These are phyloP conservation scores for Aureobasidium melanogenum DNA, from an alignment of 2,329 filamentous ascomycete genomes.

Conservation along the genomic window DNA sequence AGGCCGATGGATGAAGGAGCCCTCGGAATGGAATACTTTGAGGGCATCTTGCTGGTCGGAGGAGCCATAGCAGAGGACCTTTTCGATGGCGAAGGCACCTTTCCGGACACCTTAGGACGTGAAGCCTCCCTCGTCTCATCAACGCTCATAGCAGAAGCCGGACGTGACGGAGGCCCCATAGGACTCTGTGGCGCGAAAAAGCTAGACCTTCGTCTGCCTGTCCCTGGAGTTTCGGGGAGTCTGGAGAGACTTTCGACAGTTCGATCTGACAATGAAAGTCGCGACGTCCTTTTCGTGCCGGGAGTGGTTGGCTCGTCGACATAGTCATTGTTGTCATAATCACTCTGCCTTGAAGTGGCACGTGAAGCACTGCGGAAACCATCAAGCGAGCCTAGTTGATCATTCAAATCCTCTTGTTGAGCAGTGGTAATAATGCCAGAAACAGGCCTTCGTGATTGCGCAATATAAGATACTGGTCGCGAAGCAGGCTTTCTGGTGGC, in stretches of 20 bases:
- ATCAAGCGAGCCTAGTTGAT: conserved; percentile 34
- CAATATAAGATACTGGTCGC: conserved; percentile 1
- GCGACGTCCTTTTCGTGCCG: conserved; percentile 29
- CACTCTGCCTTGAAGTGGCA: conserved; percentile 31
- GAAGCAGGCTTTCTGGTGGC: conserved; percentile 2
- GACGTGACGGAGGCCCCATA: conserved; percentile 53
- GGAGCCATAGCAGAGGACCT: conserved; percentile 26
- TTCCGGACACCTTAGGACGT: conserved; percentile 18
- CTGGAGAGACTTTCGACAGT: conserved; percentile 77
- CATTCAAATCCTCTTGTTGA: conserved; percentile 26
- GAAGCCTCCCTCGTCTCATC: conserved; percentile 38
- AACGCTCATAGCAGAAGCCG: conserved; percentile 51
- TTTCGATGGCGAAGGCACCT: conserved; percentile 28
- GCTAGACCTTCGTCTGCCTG: conserved; percentile 57
- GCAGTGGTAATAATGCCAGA: background rate
- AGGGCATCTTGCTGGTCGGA: conserved; percentile 16
- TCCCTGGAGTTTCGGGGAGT: conserved; percentile 66
- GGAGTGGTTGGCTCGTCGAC: conserved; percentile 16
- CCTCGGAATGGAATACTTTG: background rate
- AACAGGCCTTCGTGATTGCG: background rate
- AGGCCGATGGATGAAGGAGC: background rate
- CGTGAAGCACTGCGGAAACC: conserved; percentile 36
- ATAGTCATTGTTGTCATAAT: conserved; percentile 22
- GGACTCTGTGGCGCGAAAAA: conserved; percentile 62
- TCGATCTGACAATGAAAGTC: conserved; percentile 65